Conservation (phyloP, 331 rosid species). For the Acacia pycnantha region DNA sequence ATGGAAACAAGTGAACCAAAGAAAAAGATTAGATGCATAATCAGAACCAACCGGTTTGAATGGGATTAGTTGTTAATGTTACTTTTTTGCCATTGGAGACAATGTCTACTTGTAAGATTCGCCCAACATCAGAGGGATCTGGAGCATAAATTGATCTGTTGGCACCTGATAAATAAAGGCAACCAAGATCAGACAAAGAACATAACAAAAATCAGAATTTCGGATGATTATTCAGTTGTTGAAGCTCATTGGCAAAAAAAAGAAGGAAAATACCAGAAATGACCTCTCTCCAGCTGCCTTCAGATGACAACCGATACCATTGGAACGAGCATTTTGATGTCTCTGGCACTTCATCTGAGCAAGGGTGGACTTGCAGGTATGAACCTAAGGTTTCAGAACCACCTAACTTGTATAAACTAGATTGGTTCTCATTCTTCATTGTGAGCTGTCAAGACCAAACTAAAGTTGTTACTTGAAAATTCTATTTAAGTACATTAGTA, state of each 20-base stretch:
- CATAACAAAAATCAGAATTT: slow-evolving; percentile 5
- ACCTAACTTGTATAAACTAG: slow-evolving; percentile 46
- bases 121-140: slow-evolving; percentile 88
- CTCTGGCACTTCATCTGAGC: slow-evolving; percentile 63
- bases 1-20: not conserved
- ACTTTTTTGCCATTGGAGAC: slow-evolving; percentile 60
- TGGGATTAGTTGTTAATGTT: slow-evolving; percentile 61
- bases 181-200: slow-evolving; percentile 27
- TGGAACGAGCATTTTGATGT: slow-evolving; percentile 73
- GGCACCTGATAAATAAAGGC: slow-evolving; percentile 62
- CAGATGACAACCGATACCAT: slow-evolving; percentile 89
- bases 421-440: slow-evolving; percentile 65
- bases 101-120: slow-evolving; percentile 80
- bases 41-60: slow-evolving; percentile 74
- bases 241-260: too few species aligned
- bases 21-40: not conserved
- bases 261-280: slow-evolving; percentile 63
- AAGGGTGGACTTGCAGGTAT: slow-evolving; percentile 53
- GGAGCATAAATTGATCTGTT: slow-evolving; percentile 69
- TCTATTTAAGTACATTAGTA: not conserved
- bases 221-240: slow-evolving; percentile 6
- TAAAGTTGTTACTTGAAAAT: slow-evolving; percentile 30
- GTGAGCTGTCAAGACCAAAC: slow-evolving; percentile 60
- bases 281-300: slow-evolving; percentile 80
- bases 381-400: slow-evolving; percentile 88